Percentiles rank a stretch among this genome's conserved stretches.
Evolutionary conservation across 805 yeast genomes (phyloP).

Genomic region (Saccharomycopsis schoenii): DNA sequence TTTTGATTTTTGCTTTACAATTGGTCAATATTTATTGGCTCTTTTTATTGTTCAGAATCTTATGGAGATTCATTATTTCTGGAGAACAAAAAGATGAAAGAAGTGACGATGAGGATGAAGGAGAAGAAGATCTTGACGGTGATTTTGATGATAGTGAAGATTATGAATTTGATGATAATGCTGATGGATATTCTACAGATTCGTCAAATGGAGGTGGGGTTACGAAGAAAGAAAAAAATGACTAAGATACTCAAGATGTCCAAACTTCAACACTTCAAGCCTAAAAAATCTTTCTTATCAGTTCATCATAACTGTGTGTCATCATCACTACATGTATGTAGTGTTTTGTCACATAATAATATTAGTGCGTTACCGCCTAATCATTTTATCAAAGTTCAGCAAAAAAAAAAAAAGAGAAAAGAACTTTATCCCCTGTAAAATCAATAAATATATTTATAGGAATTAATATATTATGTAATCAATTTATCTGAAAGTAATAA

Average conservation of each 20-base stretch:
- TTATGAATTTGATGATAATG: neutral
- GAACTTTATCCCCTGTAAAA: no score
- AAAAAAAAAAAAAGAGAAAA: no score
- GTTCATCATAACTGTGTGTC: no score
- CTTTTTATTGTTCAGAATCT: slow-evolving; percentile 66
- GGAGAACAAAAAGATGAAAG: slow-evolving; percentile 72
- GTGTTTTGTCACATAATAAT: no score
- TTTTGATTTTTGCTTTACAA: slow-evolving; percentile 70
- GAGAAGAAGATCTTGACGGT: slow-evolving; percentile 19
- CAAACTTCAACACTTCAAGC: no score
- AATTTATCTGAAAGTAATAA: no score
- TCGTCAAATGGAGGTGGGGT: neutral
- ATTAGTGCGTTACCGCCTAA: no score
- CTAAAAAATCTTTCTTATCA: no score
- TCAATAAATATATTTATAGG: no score
- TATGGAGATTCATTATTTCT: slow-evolving; percentile 50
- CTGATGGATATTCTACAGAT: neutral
- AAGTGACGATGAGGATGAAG: slow-evolving; percentile 72
- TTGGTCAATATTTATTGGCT: slow-evolving; percentile 85
- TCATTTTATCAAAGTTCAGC: no score
- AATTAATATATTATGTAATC: no score
- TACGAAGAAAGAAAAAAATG: neutral
- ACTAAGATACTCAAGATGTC: neutral
- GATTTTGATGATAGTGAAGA: slow-evolving; percentile 6
- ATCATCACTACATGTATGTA: no score